A percentile compares a stretch with the other conserved stretches of the same genome.
phyloP scores from a whole-genome alignment of 2,329 filamentous ascomycete species.

The Diaporthe sp. region DNA sequence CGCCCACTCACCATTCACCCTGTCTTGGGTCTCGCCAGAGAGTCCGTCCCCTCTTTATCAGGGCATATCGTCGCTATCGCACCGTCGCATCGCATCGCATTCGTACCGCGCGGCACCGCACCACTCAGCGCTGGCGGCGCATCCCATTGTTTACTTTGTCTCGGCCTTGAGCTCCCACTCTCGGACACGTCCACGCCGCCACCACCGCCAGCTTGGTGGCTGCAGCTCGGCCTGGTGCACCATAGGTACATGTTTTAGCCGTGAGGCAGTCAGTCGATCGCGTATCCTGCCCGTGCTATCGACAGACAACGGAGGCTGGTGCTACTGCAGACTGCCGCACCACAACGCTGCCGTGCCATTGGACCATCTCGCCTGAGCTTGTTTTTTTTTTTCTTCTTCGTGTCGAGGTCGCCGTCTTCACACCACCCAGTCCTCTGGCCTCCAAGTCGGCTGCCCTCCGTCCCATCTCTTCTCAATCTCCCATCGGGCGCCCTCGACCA shows the following conservation, averaged over 20 bases:
- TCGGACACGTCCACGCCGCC: constrained; percentile 24
- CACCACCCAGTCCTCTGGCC: constrained; percentile 18
- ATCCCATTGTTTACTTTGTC: constrained; percentile 33
- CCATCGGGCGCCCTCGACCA: constrained; percentile 13
- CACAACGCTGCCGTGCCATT: constrained; percentile 36
- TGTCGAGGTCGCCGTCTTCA: constrained; percentile 24
- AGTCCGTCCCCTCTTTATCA: constrained; percentile 34
- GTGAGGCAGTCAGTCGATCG: constrained; percentile 21
- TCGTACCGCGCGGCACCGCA: constrained; percentile 7
- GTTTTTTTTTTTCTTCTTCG: constrained; percentile 23
- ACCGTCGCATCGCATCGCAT: constrained; percentile 29
- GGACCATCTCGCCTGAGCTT: constrained; percentile 30
- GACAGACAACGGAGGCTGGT: constrained; percentile 27
- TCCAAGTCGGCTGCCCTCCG: constrained; percentile 23
- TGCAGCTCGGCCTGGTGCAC: constrained; percentile 34
- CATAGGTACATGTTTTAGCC: constrained; percentile 24
- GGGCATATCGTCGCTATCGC: constrained; percentile 34
- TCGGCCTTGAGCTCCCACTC: constrained; percentile 7
- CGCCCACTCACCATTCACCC: background rate
- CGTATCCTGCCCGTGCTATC: constrained; percentile 23
- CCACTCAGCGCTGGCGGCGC: constrained; percentile 4
- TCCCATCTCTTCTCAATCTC: constrained; percentile 29
- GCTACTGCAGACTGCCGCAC: constrained; percentile 39
- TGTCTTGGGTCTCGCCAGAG: constrained; percentile 22
- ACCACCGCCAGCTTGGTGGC: constrained; percentile 15